A percentile compares a stretch with the other conserved stretches of the same genome.
These are phyloP conservation scores for Arctium minus DNA, from an alignment of 129 eudicot species.

Conservation along the genomic window DNA sequence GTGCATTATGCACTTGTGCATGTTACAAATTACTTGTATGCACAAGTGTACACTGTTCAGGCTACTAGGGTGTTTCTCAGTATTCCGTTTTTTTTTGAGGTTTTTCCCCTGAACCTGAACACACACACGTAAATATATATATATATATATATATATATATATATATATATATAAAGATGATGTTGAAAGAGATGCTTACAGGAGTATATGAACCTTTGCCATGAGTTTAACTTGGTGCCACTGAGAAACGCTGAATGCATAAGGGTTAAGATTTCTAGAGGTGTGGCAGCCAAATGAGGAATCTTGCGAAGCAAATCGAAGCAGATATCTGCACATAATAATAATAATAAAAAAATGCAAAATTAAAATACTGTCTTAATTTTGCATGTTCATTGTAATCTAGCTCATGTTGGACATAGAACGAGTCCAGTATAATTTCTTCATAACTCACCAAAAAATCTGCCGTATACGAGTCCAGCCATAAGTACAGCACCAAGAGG, in stretches of 20 bases:
- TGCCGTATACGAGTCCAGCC: constrained; percentile 4
- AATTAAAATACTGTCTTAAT: neutral
- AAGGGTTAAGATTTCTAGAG: neutral
- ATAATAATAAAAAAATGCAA: neutral
- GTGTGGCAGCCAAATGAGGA: neutral
- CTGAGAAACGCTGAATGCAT: constrained; percentile 19
- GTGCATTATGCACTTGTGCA: no score
- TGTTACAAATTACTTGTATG: no score
- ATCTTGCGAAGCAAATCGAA: neutral
- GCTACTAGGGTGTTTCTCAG: no score
- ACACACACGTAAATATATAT: no score
- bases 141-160: no score
- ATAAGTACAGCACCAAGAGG: neutral
- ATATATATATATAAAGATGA: no score
- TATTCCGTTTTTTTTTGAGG: no score
- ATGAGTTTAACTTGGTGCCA: constrained; percentile 2
- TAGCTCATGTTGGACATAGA: neutral
- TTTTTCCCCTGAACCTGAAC: no score
- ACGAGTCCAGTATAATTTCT: neutral
- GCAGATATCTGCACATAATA: constrained; percentile 10
- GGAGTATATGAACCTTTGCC: constrained; percentile 11
- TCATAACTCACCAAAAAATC: constrained; percentile 17
- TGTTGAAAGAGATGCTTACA: neutral
- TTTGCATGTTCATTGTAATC: neutral
- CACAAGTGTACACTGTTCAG: no score